A percentile compares a stretch with the other conserved stretches of the same genome.
Evolutionary conservation across 306 rosid species (phyloP).

Genomic region (Corylus heterophylla): DNA sequence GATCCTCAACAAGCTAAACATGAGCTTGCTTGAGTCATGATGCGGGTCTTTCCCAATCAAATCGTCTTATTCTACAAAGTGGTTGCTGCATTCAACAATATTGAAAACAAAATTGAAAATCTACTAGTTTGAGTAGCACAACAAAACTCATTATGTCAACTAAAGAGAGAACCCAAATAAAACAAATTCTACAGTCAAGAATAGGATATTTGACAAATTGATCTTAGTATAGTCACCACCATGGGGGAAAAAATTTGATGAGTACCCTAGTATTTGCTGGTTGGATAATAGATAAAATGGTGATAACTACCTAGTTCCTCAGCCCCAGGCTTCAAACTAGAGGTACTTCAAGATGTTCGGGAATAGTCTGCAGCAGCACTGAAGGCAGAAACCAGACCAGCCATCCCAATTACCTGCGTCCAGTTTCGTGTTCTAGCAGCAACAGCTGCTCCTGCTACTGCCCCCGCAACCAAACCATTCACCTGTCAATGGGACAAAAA

Average conservation of each 20-base stretch:
- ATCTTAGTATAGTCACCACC: background rate
- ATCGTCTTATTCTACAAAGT: background rate
- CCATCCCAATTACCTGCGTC: constrained; percentile 59
- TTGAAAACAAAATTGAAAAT: background rate
- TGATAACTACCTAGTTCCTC: constrained; percentile 2
- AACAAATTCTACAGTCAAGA: background rate
- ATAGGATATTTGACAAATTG: background rate
- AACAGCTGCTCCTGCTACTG: constrained; percentile 68
- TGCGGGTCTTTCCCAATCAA: background rate
- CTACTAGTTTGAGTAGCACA: background rate
- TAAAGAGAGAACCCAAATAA: background rate
- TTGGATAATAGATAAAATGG: constrained; percentile 1
- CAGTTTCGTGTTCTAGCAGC: constrained; percentile 67
- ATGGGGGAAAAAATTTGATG: background rate
- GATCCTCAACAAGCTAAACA: background rate
- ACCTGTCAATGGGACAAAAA: constrained; percentile 44
- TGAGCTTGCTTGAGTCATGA: background rate
- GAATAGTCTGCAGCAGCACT: constrained; percentile 67
- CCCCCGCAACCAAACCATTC: constrained; percentile 82
- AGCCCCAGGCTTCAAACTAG: background rate
- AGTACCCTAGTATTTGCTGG: constrained; percentile 8
- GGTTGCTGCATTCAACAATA: background rate
- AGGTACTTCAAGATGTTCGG: constrained; percentile 38
- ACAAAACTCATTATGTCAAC: constrained; percentile 1
- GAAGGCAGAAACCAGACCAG: constrained; percentile 61